Evolutionary conservation across 2,329 filamentous ascomycete genomes (phyloP).

Genomic region (Fusarium haematococcum): DNA sequence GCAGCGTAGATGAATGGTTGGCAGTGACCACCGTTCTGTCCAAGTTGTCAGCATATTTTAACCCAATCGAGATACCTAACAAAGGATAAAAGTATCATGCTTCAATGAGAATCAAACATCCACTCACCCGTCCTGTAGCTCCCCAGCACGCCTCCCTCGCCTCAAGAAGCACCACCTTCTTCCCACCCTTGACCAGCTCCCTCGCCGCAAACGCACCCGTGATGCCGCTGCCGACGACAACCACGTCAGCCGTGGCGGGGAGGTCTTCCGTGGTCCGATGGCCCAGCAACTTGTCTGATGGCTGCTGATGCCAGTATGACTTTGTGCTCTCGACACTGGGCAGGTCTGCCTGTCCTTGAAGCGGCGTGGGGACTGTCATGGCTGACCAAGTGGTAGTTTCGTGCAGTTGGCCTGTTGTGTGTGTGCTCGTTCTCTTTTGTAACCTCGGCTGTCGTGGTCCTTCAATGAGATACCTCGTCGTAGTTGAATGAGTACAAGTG

Average conservation of each 20-base stretch:
- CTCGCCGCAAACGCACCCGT: constrained; percentile 79
- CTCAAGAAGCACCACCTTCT: constrained; percentile 78
- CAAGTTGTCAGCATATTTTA: background rate
- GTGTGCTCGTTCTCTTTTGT: background rate
- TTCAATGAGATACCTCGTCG: background rate
- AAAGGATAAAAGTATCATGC: background rate
- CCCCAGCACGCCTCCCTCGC: constrained; percentile 85
- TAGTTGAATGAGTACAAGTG: background rate
- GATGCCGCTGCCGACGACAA: constrained; percentile 81
- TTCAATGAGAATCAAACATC: background rate
- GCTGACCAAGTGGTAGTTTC: background rate
- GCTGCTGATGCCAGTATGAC: constrained; percentile 81
- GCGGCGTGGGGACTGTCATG: constrained; percentile 49
- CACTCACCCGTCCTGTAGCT: constrained; percentile 80
- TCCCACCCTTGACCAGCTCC: constrained; percentile 65
- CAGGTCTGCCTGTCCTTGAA: constrained; percentile 61
- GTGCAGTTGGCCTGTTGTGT: background rate
- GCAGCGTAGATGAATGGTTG: constrained; percentile 76
- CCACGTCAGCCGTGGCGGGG: constrained; percentile 72
- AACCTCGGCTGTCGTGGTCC: background rate
- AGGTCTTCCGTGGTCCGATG: constrained; percentile 75
- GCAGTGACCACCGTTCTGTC: constrained; percentile 77
- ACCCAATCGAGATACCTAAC: background rate
- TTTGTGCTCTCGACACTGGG: constrained; percentile 70
- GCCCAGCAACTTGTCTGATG: constrained; percentile 72